Evolutionary conservation across 2,329 filamentous ascomycete genomes (phyloP), one percentile per base, ranked within the genome.

Genomic region (Xylaria sp.): DNA sequence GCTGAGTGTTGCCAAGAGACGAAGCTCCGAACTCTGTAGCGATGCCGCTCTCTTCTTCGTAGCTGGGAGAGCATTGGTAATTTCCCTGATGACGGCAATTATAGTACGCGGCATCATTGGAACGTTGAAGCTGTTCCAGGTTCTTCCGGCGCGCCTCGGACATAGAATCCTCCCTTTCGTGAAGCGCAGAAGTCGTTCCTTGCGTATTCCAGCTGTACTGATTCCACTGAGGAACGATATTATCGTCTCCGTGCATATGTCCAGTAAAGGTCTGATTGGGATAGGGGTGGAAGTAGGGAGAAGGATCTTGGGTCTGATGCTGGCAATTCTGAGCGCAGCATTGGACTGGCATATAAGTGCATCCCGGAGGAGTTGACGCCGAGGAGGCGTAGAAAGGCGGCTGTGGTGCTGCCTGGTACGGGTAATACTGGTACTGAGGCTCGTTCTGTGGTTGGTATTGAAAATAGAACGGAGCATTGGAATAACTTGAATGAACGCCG

Each of bases 81-180:
- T 10, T 12, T 25, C 10, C 41, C 18, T 62, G 10, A 23, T 49
- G 2, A 8, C 4, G 28, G 36, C 15, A 13, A 20, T 39, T 48
- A 33, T 62, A 58, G n/a, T 64, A 68, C 8, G 66, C 58, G 7
- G 62, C 52, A 12, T 57, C 20, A 48, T 62, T 68, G 28, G 66
- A 62, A 31, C 36, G 62, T 46, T 39, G 52, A n/a, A 66, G 51
- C 20, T 66, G 66, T 12, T 66, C 66, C 7, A 66, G 36, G 23
- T 52, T 62, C n/a, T 52, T 28, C 15, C 13, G 51, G 13, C 41
- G 54, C 23, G 3, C 4, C 25, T 66, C 56, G 1, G 25, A 18
- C 9, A 5, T 13, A 7, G 28, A n/a, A 25, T 46, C 31, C 0
- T 48, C 23, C 10, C 3, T 18, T 18, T 8, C 2, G 3, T 56